A percentile compares a stretch with the other conserved stretches of the same genome.
Conservation (phyloP, 768 basidiomycete genomes). For the Ramaria sp. region DNA sequence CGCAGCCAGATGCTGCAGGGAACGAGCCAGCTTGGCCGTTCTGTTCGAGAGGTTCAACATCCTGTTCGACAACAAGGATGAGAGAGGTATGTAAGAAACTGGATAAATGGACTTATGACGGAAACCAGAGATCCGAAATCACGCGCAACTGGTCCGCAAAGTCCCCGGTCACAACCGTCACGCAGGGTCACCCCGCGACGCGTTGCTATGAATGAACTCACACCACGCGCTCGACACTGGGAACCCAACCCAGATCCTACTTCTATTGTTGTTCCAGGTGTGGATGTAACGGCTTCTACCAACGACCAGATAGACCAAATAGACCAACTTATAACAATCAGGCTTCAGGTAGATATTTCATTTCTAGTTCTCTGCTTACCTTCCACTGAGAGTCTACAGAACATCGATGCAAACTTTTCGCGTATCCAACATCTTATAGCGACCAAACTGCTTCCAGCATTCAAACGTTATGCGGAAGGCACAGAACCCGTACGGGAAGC, state of each 20-base stretch:
- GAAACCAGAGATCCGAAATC: background rate
- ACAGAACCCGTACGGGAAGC: slow-evolving; percentile 85
- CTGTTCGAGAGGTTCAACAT: slow-evolving; percentile 52
- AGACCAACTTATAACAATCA: slow-evolving; percentile 88
- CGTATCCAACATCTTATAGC: slow-evolving; percentile 80
- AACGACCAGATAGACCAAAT: slow-evolving; percentile 89
- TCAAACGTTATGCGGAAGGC: slow-evolving; percentile 81
- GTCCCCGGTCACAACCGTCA: too few species aligned
- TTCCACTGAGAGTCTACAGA: slow-evolving; percentile 28
- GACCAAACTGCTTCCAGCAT: slow-evolving; percentile 70
- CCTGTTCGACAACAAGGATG: slow-evolving; percentile 28
- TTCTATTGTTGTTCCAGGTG: slow-evolving; percentile 57
- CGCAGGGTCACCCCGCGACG: background rate
- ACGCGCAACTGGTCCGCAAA: background rate
- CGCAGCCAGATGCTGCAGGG: slow-evolving; percentile 40
- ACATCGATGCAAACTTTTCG: slow-evolving; percentile 90
- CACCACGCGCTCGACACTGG: slow-evolving; percentile 59
- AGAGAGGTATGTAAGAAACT: background rate
- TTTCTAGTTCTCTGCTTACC: background rate
- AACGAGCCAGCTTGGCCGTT: slow-evolving; percentile 42
- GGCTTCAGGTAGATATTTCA: slow-evolving; percentile 57
- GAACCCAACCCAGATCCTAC: slow-evolving; percentile 51
- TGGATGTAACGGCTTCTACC: slow-evolving; percentile 56
- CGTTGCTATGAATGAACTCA: slow-evolving; percentile 10
- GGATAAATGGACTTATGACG: too few species aligned